A percentile compares a stretch with the other conserved stretches of the same genome.
These are phyloP conservation scores for Fusarium keratoplasticum DNA, from an alignment of 2,329 filamentous ascomycete species.

Conservation along the genomic window DNA sequence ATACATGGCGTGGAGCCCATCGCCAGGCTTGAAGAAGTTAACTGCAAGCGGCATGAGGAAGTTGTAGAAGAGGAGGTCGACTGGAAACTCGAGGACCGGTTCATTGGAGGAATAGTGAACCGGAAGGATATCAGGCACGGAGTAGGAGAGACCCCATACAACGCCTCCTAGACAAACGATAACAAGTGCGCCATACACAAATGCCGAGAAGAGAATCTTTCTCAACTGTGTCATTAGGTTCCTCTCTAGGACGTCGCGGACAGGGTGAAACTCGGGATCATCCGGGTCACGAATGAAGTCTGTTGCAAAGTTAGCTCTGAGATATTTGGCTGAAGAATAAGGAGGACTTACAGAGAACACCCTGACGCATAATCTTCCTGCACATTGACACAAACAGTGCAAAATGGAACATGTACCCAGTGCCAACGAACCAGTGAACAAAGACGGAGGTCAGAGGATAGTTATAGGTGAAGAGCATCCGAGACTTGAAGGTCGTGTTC, in stretches of 20 bases:
- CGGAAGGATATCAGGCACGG: slow-evolving; percentile 79
- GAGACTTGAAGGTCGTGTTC: slow-evolving; percentile 79
- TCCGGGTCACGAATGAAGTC: slow-evolving; percentile 98
- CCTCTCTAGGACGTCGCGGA: slow-evolving; percentile 94
- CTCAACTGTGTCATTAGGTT: slow-evolving; percentile 92
- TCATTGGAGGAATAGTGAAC: slow-evolving; percentile 95
- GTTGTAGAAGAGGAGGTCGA: slow-evolving; percentile 96
- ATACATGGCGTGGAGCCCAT: slow-evolving; percentile 86
- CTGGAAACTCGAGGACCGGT: slow-evolving; percentile 91
- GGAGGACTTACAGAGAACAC: slow-evolving; percentile 83
- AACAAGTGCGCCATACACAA: slow-evolving; percentile 94
- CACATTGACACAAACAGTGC: slow-evolving; percentile 99
- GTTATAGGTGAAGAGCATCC: slow-evolving; percentile 80
- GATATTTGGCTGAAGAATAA: not conserved
- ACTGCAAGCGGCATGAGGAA: slow-evolving; percentile 92
- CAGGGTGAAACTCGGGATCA: slow-evolving; percentile 97
- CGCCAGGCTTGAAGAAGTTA: slow-evolving; percentile 85
- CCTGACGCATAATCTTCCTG: slow-evolving; percentile 94
- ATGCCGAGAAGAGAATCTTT: slow-evolving; percentile 95
- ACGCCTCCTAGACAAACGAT: slow-evolving; percentile 94
- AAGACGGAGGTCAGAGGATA: slow-evolving; percentile 93
- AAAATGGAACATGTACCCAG: slow-evolving; percentile 99
- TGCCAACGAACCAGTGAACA: slow-evolving; percentile 98
- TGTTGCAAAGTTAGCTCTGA: slow-evolving; percentile 48
- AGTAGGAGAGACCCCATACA: slow-evolving; percentile 85